Evolutionary conservation across 441 rosid genomes (phyloP).

Genomic region (Euphorbia corollata): DNA sequence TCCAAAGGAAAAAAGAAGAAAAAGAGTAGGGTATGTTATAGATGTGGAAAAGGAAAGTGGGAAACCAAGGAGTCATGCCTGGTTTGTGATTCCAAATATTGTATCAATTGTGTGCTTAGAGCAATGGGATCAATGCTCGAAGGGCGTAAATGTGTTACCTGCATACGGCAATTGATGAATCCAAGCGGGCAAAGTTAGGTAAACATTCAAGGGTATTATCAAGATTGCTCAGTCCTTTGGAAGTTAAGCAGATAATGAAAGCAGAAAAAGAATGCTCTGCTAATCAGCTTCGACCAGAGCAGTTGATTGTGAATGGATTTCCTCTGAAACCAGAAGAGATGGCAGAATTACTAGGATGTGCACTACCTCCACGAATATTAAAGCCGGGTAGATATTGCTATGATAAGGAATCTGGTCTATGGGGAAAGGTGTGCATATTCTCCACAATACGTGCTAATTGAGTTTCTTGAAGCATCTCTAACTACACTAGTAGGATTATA

Average conservation of each 20-base stretch:
- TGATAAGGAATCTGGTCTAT: conserved; percentile 92
- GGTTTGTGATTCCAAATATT: conserved; percentile 88
- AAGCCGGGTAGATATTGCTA: conserved; percentile 98
- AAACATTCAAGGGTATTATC: conserved; percentile 71
- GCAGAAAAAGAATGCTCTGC: conserved; percentile 96
- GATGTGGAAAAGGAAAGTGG: conserved; percentile 92
- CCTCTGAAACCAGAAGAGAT: conserved; percentile 88
- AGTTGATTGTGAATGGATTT: conserved; percentile 70
- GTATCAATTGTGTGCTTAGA: conserved; percentile 88
- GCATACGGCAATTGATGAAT: conserved; percentile 86
- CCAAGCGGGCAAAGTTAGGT: conserved; percentile 68
- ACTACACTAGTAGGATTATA: background rate
- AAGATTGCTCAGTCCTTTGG: conserved; percentile 80
- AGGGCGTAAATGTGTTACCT: conserved; percentile 92
- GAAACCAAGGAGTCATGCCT: conserved; percentile 84
- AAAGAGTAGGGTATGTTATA: conserved; percentile 51
- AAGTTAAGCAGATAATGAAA: conserved; percentile 95
- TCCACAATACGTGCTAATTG: conserved; percentile 10
- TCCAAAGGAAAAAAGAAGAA: conserved; percentile 61
- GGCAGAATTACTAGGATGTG: conserved; percentile 74
- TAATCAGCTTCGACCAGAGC: conserved; percentile 94
- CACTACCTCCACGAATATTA: conserved; percentile 75
- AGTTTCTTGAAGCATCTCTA: conserved; percentile 11
- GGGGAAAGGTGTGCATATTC: conserved; percentile 75
- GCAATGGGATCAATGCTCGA: conserved; percentile 99